Base-by-base conservation (phyloP, 768 basidiomycete species). In the Gyrodon lividus region DNA sequence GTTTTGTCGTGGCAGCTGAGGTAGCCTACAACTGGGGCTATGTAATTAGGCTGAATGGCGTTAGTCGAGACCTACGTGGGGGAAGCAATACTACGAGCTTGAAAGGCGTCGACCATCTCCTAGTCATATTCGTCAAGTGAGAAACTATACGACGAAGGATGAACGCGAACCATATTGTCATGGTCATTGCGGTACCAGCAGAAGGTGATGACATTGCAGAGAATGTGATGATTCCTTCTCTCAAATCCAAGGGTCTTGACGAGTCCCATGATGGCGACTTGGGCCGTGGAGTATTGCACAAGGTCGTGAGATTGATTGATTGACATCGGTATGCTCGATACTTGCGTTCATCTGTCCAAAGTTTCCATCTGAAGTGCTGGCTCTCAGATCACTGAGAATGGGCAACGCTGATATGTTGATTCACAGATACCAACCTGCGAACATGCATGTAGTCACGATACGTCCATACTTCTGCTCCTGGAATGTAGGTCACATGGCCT, bases 401-500 rank as follows among this genome's bases (percentile, higher is more conserved):
- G 22, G 41, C 35, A 30, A 9, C 31, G 34, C 23, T 28, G 50
- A 19, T 16, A 16, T 1, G 5, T 51, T n/a, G 2, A 78, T 90
- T 62, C 62, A 94, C 92, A 93, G 47, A 98, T 84, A 52, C 95
- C 96, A 44, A 92, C 92, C 65, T 87, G 86, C 2, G 94, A 98
- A 53, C 84, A 81, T n/a, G n/a, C n/a, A n/a, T n/a, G 94, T 98
- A 26, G 90, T 96, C 46, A 98, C 81, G 62, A 99, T 94, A 39
- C 97, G 84, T 24, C 97, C 97, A 65, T 86, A 97, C 71, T 92
- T 93, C 68, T 98, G 96, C 73, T 93, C 88, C 70, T 89, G 88
- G 82, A 99, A 98, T 59, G 91, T 74, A 0, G 95, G 93, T 96
- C 97, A 99, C 22, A 91, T 87, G 5, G 96, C 97, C 64, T 96